phyloP scores from a whole-genome alignment of 192 early-diverging fungal species.

The Linnemannia hyalina region DNA sequence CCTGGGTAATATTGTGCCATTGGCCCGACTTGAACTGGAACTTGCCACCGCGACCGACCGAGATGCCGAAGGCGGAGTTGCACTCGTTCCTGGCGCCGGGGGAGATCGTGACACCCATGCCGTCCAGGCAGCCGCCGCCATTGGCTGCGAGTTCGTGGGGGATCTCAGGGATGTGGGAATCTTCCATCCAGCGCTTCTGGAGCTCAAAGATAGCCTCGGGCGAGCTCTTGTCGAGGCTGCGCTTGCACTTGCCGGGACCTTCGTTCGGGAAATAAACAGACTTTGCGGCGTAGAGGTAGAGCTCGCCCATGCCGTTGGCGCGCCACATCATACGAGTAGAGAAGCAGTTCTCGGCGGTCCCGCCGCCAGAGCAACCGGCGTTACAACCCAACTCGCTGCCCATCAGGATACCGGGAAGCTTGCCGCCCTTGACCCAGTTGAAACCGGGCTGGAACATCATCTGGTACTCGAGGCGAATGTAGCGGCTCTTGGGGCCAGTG shows the following conservation, averaged over 20 bases:
- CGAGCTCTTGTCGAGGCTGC: slow-evolving; percentile 31
- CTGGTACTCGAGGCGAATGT: slow-evolving; percentile 60
- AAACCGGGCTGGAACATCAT: slow-evolving; percentile 61
- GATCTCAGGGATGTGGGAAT: slow-evolving; percentile 8
- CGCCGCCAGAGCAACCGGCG: slow-evolving; percentile 60
- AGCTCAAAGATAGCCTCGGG: slow-evolving; percentile 18
- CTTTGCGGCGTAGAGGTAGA: slow-evolving; percentile 65
- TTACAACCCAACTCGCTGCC: slow-evolving; percentile 59
- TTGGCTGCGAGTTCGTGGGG: slow-evolving; percentile 7
- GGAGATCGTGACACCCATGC: slow-evolving; percentile 29
- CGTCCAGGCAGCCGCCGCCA: slow-evolving; percentile 22
- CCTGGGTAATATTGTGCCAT: slow-evolving; percentile 58
- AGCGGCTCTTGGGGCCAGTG: slow-evolving; percentile 18
- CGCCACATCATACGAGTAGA: slow-evolving; percentile 68
- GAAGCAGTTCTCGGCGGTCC: slow-evolving; percentile 67
- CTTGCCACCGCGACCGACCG: slow-evolving; percentile 62
- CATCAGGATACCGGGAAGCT: slow-evolving; percentile 69
- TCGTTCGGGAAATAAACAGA: slow-evolving; percentile 41
- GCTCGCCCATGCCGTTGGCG: slow-evolving; percentile 61
- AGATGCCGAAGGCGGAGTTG: slow-evolving; percentile 64
- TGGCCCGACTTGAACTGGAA: slow-evolving; percentile 59
- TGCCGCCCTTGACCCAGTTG: slow-evolving; percentile 70
- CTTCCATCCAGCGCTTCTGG: slow-evolving; percentile 8
- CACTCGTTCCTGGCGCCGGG: slow-evolving; percentile 25
- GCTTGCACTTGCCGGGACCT: slow-evolving; percentile 8